Evolutionary conservation across 768 basidiomycete species (phyloP).

Genomic region (Galerina sulciceps): DNA sequence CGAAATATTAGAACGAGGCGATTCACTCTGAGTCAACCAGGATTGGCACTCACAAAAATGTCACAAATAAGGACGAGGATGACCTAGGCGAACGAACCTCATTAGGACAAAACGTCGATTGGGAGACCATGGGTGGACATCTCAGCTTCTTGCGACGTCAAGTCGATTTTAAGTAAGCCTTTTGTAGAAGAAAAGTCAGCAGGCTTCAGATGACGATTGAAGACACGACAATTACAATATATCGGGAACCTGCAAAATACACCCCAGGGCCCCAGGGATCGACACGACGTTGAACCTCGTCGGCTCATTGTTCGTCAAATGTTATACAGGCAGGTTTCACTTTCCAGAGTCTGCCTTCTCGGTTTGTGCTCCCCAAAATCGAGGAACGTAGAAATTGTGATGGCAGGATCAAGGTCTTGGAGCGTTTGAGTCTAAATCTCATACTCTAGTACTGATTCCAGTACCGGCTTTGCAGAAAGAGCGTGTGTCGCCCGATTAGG

Average conservation of each 20-base stretch:
- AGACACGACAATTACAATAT: constrained; percentile 51
- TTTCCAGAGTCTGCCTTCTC: constrained; percentile 38
- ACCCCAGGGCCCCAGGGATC: constrained; percentile 73
- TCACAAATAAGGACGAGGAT: constrained; percentile 37
- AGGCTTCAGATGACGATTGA: neutral
- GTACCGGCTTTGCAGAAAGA: too few relatives aligned
- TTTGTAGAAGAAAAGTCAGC: constrained; percentile 28
- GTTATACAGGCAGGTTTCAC: constrained; percentile 70
- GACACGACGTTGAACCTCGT: constrained; percentile 70
- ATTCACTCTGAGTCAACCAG: neutral
- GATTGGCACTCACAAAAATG: constrained; percentile 34
- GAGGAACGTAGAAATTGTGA: constrained; percentile 46
- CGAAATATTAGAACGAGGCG: neutral
- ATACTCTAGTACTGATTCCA: too few relatives aligned
- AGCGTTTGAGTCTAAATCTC: constrained; percentile 40
- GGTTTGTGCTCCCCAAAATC: constrained; percentile 75
- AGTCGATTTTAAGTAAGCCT: constrained; percentile 80
- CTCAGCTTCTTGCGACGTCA: constrained; percentile 65
- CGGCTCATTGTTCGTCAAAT: constrained; percentile 78
- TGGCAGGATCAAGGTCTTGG: too few relatives aligned
- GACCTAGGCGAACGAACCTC: constrained; percentile 53
- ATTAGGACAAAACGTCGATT: too few relatives aligned
- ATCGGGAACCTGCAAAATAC: constrained; percentile 63
- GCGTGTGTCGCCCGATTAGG: too few relatives aligned
- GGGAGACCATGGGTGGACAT: too few relatives aligned